Percentiles rank a stretch among this genome's conserved stretches.
phyloP scores from a whole-genome alignment of 1,139 yeast genomes.

The Taphrina wiesneri region DNA sequence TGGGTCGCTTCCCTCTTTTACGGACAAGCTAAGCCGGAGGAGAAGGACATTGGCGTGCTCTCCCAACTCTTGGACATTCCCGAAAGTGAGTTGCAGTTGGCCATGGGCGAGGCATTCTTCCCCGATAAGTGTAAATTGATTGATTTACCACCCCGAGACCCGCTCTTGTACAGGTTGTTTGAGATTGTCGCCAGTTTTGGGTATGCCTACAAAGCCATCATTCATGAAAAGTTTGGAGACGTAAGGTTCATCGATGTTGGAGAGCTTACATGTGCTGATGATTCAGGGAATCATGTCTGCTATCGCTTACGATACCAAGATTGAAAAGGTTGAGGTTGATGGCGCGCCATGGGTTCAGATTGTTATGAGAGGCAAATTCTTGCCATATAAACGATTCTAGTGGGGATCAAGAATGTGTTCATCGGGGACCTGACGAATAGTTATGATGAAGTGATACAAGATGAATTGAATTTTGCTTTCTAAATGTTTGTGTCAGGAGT shows the following conservation, averaged over 20 bases:
- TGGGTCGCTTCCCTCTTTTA: conserved; percentile 40
- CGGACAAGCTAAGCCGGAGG: conserved; percentile 39
- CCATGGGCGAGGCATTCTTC: conserved; percentile 29
- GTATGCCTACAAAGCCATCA: conserved; percentile 40
- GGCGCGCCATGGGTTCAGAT: conserved; percentile 40
- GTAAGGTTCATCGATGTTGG: background rate
- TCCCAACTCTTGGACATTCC: conserved; percentile 36
- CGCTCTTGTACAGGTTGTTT: conserved; percentile 39
- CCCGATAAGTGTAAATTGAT: conserved; percentile 28
- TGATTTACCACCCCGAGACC: conserved; percentile 37
- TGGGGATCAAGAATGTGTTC: background rate
- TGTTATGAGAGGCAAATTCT: conserved; percentile 40
- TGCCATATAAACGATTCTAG: conserved; percentile 40
- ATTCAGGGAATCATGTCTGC: conserved; percentile 39
- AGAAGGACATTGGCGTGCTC: conserved; percentile 37
- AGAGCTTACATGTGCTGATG: background rate
- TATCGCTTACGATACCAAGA: conserved; percentile 40
- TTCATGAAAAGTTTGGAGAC: conserved; percentile 40
- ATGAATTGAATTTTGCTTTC: too few relatives aligned
- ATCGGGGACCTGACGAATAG: background rate
- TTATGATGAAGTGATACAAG: background rate
- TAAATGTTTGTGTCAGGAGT: too few relatives aligned
- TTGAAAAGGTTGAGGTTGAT: conserved; percentile 40
- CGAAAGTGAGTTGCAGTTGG: conserved; percentile 35
- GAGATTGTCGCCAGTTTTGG: conserved; percentile 40